These are phyloP conservation scores for Ochromonas danica DNA, from an alignment of 108 stramenopile species.

Conservation along the genomic window DNA sequence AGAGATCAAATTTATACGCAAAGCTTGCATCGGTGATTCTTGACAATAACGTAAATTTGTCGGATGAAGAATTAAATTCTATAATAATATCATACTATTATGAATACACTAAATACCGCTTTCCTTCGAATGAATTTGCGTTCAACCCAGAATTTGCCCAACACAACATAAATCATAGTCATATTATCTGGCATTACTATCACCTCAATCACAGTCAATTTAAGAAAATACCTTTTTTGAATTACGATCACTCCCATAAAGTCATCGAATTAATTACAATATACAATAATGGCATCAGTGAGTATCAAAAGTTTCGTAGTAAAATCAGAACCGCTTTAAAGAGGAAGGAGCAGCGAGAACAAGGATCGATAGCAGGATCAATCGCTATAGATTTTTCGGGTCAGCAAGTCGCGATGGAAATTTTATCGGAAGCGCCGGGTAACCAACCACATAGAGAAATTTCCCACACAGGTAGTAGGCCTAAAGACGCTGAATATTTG, in stretches of 20 bases:
- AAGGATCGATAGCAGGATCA: slow-evolving; percentile 15
- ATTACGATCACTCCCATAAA: slow-evolving; percentile 16
- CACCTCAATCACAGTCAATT: slow-evolving; percentile 15
- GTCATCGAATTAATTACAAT: slow-evolving; percentile 17
- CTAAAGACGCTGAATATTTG: slow-evolving; percentile 16
- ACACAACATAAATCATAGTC: slow-evolving; percentile 17
- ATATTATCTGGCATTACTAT: slow-evolving; percentile 17
- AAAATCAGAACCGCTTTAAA: slow-evolving; percentile 17
- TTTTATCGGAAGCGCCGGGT: slow-evolving; percentile 13
- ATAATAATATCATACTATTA: slow-evolving; percentile 18
- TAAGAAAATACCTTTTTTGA: slow-evolving; percentile 17
- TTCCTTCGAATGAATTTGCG: slow-evolving; percentile 15
- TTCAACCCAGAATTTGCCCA: slow-evolving; percentile 15
- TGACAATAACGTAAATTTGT: slow-evolving; percentile 17
- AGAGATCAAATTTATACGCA: slow-evolving; percentile 17
- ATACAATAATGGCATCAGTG: slow-evolving; percentile 16
- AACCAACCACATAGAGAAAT: slow-evolving; percentile 16
- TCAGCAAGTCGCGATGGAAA: slow-evolving; percentile 14
- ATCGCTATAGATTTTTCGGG: slow-evolving; percentile 15
- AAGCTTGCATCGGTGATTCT: slow-evolving; percentile 15
- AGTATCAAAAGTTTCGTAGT: slow-evolving; percentile 17
- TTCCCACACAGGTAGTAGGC: slow-evolving; percentile 13
- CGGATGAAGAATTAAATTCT: slow-evolving; percentile 17
- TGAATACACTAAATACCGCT: slow-evolving; percentile 16
- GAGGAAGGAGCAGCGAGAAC: slow-evolving; percentile 13